A percentile compares a stretch with the other conserved stretches of the same genome.
phyloP scores from a whole-genome alignment of 2,329 filamentous ascomycete genomes.

The Epichloe gansuensis region DNA sequence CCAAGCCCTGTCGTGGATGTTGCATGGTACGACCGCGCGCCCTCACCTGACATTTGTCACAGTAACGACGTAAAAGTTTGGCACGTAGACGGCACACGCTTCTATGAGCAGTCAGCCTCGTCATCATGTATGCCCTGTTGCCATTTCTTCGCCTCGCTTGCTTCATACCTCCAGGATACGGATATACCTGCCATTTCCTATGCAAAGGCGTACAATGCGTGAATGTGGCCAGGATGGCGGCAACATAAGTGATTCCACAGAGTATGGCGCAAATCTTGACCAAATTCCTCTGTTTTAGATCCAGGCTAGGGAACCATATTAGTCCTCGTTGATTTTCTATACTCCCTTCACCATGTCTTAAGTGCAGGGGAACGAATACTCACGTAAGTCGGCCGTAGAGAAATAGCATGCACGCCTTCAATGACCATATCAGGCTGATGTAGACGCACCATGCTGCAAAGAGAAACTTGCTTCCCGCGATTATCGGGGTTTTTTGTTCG shows the following conservation, averaged over 20 bases:
- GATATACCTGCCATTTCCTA: conserved; percentile 27
- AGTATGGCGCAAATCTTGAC: conserved; percentile 22
- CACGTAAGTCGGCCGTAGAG: conserved; percentile 31
- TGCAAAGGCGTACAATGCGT: conserved; percentile 23
- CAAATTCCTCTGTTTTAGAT: conserved; percentile 8
- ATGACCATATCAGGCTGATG: conserved; percentile 27
- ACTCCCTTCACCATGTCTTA: background rate
- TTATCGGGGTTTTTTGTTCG: conserved; percentile 15
- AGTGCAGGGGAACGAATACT: conserved; percentile 2
- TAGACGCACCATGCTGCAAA: conserved; percentile 28
- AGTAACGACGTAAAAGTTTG: background rate
- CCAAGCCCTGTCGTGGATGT: no score
- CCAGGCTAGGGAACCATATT: conserved; percentile 14
- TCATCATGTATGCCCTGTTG: background rate
- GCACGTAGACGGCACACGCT: background rate
- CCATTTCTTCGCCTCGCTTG: no score
- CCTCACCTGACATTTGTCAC: background rate
- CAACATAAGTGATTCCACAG: conserved; percentile 19
- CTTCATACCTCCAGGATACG: conserved; percentile 26
- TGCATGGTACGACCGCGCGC: background rate
- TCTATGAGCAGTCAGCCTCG: background rate
- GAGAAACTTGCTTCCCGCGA: conserved; percentile 22
- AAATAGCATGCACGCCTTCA: conserved; percentile 31
- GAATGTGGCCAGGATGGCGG: conserved; percentile 19
- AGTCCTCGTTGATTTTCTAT: background rate